Conservation (phyloP, 371 early-diverging fungal genomes). For the Choanephora cucurbitarum region DNA sequence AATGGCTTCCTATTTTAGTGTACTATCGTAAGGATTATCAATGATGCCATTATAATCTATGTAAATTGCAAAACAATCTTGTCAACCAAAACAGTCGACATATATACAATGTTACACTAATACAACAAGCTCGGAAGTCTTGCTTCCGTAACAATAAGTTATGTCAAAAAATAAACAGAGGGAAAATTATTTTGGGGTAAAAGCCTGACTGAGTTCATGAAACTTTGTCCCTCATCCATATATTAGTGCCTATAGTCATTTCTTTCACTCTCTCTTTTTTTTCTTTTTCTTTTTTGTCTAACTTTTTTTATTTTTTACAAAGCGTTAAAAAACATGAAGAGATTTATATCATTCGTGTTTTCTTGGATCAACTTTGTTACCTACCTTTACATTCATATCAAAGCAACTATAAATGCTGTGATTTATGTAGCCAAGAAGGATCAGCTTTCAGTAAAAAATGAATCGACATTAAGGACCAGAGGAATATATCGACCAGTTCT, state of each 20-base stretch:
- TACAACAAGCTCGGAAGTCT: conserved; percentile 14
- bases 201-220: conserved; percentile 8
- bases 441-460: not conserved
- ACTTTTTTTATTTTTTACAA: not conserved
- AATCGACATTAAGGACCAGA: conserved; percentile 4
- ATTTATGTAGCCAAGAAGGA: conserved; percentile 14
- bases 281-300: conserved; percentile 2
- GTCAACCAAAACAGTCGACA: not conserved
- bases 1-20: too few species aligned
- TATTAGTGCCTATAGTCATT: conserved; percentile 9
- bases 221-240: conserved; percentile 9
- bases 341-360: conserved; percentile 10
- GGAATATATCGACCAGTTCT: not conserved
- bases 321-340: conserved; percentile 8
- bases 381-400: conserved; percentile 19
- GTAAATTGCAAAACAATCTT: too few species aligned
- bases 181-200: conserved; percentile 13
- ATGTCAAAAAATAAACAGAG: conserved; percentile 15
- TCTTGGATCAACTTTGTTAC: conserved; percentile 18
- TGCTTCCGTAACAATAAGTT: conserved; percentile 16
- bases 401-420: conserved; percentile 19
- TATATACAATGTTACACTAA: conserved; percentile 11
- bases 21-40: too few species aligned
- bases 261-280: not conserved
- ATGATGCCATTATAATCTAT: too few species aligned